These are phyloP conservation scores for Sporothrix pseudoabietina DNA, from an alignment of 2,329 filamentous ascomycete genomes.

Conservation along the genomic window DNA sequence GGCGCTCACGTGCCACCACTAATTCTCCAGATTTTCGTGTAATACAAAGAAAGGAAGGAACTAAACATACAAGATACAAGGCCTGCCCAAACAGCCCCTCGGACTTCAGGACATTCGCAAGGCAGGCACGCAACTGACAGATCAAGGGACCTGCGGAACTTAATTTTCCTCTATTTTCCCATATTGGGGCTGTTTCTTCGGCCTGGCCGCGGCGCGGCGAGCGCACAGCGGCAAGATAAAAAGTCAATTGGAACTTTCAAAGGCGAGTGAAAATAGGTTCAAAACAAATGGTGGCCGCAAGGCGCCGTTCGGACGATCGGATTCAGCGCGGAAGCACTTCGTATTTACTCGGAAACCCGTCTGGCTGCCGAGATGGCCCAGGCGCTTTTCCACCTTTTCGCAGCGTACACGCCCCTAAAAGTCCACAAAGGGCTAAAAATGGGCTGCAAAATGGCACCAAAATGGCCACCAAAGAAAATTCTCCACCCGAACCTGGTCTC, in stretches of 20 bases:
- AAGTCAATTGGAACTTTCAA: no score
- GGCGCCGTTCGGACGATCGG: slow-evolving; percentile 34
- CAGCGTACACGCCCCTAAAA: slow-evolving; percentile 7
- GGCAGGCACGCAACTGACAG: not conserved
- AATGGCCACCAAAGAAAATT: slow-evolving; percentile 12
- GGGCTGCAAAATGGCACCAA: not conserved
- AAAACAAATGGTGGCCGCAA: not conserved
- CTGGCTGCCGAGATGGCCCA: slow-evolving; percentile 33
- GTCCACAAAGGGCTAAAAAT: not conserved
- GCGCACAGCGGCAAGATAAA: not conserved
- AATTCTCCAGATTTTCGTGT: slow-evolving; percentile 13
- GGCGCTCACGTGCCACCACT: slow-evolving; percentile 15
- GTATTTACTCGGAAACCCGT: slow-evolving; percentile 36
- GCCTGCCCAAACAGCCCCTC: not conserved
- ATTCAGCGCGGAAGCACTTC: slow-evolving; percentile 30
- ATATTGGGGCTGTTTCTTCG: not conserved
- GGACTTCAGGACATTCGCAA: not conserved
- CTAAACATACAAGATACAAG: not conserved
- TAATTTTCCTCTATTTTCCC: not conserved
- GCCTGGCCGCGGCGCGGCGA: not conserved
- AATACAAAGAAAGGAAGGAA: not conserved
- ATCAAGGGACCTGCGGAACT: slow-evolving; percentile 3
- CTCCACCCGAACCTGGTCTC: slow-evolving; percentile 27
- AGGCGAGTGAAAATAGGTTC: no score
- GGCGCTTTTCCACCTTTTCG: not conserved